Percentiles rank a stretch among this genome's conserved stretches.
Conservation (phyloP, 495 filamentous ascomycete species). For the Penicillium odoratum region DNA sequence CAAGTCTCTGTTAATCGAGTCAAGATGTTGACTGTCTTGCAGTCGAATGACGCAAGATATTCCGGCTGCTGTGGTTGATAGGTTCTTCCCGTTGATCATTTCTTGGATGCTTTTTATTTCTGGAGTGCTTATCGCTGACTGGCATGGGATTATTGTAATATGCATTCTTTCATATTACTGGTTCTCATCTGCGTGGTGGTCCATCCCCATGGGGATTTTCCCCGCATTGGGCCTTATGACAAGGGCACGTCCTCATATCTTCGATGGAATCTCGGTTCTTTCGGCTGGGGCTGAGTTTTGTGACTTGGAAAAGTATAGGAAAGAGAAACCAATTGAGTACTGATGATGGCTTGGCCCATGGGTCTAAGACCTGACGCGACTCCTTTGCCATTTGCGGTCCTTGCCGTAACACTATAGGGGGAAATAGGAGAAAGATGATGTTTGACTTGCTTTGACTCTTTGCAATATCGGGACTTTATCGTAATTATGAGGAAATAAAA, state of each 20-base stretch:
- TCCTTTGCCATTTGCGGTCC: slow-evolving; percentile 5
- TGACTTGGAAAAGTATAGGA: neutral
- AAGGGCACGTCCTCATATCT: neutral
- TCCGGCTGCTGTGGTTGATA: slow-evolving; percentile 7
- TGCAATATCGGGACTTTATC: slow-evolving; percentile 5
- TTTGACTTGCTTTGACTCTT: neutral
- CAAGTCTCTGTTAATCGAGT: neutral
- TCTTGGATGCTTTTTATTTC: slow-evolving; percentile 12
- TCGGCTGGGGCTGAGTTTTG: slow-evolving; percentile 1
- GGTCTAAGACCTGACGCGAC: slow-evolving; percentile 2
- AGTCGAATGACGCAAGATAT: slow-evolving; percentile 14
- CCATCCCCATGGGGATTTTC: slow-evolving; percentile 15
- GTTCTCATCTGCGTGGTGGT: slow-evolving; percentile 15
- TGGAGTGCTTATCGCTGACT: slow-evolving; percentile 9
- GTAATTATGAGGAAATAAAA: slow-evolving; percentile 4
- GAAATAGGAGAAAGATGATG: neutral
- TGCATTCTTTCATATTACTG: slow-evolving; percentile 1
- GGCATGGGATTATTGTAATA: neutral
- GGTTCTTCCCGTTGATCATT: slow-evolving; percentile 14
- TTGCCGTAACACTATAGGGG: slow-evolving; percentile 3
- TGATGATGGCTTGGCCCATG: slow-evolving; percentile 1
- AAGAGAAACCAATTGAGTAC: neutral
- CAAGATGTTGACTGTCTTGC: neutral
- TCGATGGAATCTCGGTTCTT: slow-evolving; percentile 5
- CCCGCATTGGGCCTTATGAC: slow-evolving; percentile 14